Conservation (phyloP, 108 stramenopile genomes). For the Hondaea fermentalgiana region DNA sequence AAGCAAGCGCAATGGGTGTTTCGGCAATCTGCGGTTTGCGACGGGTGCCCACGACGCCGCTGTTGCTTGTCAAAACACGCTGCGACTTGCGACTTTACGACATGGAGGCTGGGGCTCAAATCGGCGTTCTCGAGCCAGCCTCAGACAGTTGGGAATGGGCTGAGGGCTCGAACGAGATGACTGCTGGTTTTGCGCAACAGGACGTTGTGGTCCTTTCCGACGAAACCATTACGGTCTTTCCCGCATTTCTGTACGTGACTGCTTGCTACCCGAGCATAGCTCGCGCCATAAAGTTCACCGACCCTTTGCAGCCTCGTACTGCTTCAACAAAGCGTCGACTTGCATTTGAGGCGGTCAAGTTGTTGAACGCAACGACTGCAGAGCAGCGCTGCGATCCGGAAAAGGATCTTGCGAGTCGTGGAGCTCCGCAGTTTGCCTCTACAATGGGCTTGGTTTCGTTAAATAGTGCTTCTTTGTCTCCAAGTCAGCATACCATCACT, state of each 20-base stretch:
- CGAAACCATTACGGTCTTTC: background rate
- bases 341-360: background rate
- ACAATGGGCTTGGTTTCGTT: background rate
- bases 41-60: background rate
- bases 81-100: background rate
- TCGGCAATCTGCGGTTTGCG: background rate
- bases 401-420: background rate
- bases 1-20: background rate
- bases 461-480: background rate
- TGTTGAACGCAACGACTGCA: background rate
- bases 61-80: background rate
- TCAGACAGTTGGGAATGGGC: no score
- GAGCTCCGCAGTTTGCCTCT: background rate
- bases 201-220: background rate
- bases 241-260: background rate
- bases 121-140: background rate
- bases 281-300: background rate
- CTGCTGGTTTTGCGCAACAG: background rate
- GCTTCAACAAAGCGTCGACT: background rate
- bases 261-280: background rate
- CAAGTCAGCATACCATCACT: no score
- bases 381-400: background rate
- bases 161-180: no score
- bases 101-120: background rate
- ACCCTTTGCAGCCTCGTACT: background rate